phyloP scores from a whole-genome alignment of 2,329 filamentous ascomycete genomes.

The Stachybotrys echinatus region DNA sequence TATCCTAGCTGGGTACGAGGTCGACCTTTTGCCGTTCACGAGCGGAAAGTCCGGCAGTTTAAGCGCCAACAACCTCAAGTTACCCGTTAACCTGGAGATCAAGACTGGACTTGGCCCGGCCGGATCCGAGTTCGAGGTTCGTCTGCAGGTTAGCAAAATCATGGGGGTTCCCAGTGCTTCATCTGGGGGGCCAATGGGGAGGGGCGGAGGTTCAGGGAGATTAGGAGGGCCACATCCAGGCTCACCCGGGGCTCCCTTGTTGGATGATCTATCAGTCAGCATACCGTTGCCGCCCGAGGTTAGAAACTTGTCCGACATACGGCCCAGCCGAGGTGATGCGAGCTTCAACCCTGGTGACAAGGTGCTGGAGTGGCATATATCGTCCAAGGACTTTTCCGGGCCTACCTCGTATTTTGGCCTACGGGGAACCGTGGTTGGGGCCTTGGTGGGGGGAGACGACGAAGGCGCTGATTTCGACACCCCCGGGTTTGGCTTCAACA shows the following conservation, averaged over 20 bases:
- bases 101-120: conserved; percentile 69
- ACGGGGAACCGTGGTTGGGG: conserved; percentile 73
- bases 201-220: conserved; percentile 36
- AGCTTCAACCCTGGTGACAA: conserved; percentile 70
- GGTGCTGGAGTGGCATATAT: conserved; percentile 76
- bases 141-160: conserved; percentile 64
- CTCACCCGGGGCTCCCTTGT: conserved; percentile 50
- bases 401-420: conserved; percentile 66
- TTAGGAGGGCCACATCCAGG: conserved; percentile 41
- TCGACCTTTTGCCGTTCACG: conserved; percentile 75
- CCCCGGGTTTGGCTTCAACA: conserved; percentile 46
- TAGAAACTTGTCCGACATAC: conserved; percentile 76
- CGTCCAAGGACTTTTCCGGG: conserved; percentile 67
- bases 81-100: conserved; percentile 79
- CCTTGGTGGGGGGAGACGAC: conserved; percentile 37
- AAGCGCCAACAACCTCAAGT: conserved; percentile 60
- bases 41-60: conserved; percentile 50
- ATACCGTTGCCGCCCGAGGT: conserved; percentile 76
- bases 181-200: conserved; percentile 29
- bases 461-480: conserved; percentile 43
- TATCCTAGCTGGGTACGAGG: conserved; percentile 89
- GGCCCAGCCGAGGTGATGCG: conserved; percentile 77
- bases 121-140: conserved; percentile 85
- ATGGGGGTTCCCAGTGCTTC: conserved; percentile 39
- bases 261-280: conserved; percentile 74